phyloP scores from a whole-genome alignment of 1,284 basidiomycete species.

The Sanghuangporus weigelae region DNA sequence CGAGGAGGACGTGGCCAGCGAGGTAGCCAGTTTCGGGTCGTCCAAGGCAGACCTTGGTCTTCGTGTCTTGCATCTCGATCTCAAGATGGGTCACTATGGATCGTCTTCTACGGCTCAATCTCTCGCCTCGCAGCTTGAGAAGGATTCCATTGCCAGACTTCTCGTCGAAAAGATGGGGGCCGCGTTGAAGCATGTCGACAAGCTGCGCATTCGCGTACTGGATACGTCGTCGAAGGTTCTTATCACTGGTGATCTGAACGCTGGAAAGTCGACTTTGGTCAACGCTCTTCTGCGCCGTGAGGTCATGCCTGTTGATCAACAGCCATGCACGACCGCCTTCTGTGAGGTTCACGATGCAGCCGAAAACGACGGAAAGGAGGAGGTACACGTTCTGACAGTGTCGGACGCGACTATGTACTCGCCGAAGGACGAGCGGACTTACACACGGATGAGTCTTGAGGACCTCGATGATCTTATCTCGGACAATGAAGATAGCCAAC shows the following conservation, averaged over 20 bases:
- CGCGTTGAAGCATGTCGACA: slow-evolving; percentile 78
- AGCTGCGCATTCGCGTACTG: slow-evolving; percentile 81
- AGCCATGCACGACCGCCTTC: slow-evolving; percentile 96
- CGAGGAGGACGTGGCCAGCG: slow-evolving; percentile 24
- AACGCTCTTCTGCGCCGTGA: slow-evolving; percentile 88
- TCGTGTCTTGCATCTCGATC: slow-evolving; percentile 85
- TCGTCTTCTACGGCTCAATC: slow-evolving; percentile 68
- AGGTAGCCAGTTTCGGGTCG: slow-evolving; percentile 29
- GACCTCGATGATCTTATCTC: slow-evolving; percentile 80
- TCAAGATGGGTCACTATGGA: slow-evolving; percentile 80
- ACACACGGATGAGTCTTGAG: slow-evolving; percentile 58
- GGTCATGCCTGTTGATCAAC: slow-evolving; percentile 97
- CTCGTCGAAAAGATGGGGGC: slow-evolving; percentile 83
- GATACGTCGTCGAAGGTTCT: slow-evolving; percentile 96
- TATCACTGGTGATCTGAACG: slow-evolving; percentile 98
- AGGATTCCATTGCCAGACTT: slow-evolving; percentile 87
- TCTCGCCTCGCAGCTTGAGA: slow-evolving; percentile 89
- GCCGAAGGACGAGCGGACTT: slow-evolving; percentile 71
- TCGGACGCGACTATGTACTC: slow-evolving; percentile 71
- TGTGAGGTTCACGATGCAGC: slow-evolving; percentile 95
- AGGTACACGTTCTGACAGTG: slow-evolving; percentile 64
- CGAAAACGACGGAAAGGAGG: slow-evolving; percentile 77
- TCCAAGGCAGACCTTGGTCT: slow-evolving; percentile 53
- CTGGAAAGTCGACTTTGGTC: slow-evolving; percentile 98
- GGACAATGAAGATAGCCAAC: slow-evolving; percentile 71